A percentile compares a stretch with the other conserved stretches of the same genome.
Conservation (phyloP, 805 yeast genomes). For the Blastobotrys attinorum region DNA sequence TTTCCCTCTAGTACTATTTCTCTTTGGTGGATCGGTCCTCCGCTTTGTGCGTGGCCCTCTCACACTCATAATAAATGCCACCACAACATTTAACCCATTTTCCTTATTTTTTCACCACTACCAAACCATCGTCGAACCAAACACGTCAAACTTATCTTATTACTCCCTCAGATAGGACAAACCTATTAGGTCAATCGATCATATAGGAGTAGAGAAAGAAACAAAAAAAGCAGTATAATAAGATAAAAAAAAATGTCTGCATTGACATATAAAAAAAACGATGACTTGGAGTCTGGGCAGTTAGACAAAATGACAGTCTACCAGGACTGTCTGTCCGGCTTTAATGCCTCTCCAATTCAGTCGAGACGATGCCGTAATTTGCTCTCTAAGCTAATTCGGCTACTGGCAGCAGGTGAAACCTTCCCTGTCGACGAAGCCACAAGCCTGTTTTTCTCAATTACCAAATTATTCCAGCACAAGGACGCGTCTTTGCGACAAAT, state of each 20-base stretch:
- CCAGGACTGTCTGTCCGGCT: conserved; percentile 89
- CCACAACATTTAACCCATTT: too few relatives aligned
- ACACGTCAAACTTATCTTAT: too few relatives aligned
- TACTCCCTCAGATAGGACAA: too few relatives aligned
- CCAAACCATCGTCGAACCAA: too few relatives aligned
- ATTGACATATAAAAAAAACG: conserved; percentile 73
- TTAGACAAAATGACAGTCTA: conserved; percentile 97
- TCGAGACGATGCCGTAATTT: conserved; percentile 79
- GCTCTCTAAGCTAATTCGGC: conserved; percentile 73
- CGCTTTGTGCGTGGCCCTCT: too few relatives aligned
- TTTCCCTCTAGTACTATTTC: too few relatives aligned
- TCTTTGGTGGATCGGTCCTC: too few relatives aligned
- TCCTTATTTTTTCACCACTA: too few relatives aligned
- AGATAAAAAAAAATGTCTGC: not conserved
- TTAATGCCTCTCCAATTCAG: conserved; percentile 84
- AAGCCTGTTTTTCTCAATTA: conserved; percentile 82
- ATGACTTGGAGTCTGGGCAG: conserved; percentile 59
- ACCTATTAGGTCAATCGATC: not conserved
- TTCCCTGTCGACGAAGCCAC: conserved; percentile 90
- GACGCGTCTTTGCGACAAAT: conserved; percentile 81
- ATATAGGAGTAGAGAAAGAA: not conserved
- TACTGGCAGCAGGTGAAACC: conserved; percentile 76
- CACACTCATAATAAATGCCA: too few relatives aligned
- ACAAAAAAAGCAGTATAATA: not conserved
- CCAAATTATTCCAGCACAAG: conserved; percentile 90